Conservation (phyloP, 2,329 filamentous ascomycete genomes). For the Elsinoe necatrix region DNA sequence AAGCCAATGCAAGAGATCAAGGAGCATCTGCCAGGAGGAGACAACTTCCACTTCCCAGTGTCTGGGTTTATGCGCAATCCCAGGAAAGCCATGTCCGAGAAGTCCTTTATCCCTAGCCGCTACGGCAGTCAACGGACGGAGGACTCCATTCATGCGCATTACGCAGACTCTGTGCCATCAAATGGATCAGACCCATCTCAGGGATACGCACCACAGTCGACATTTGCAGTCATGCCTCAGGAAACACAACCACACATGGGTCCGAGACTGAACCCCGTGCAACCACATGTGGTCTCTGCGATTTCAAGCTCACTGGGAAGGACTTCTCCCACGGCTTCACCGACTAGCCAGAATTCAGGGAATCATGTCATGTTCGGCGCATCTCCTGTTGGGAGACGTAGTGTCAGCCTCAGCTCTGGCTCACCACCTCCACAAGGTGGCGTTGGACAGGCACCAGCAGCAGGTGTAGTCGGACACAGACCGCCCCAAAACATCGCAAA, state of each 20-base stretch:
- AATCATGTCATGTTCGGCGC: not conserved
- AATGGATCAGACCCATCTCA: conserved; percentile 4
- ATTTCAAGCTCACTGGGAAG: not conserved
- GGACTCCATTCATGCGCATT: conserved; percentile 6
- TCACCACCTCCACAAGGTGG: not conserved
- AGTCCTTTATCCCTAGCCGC: not conserved
- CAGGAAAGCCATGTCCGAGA: conserved; percentile 10
- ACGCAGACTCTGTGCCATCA: conserved; percentile 6
- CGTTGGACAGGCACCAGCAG: not conserved
- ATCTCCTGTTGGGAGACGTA: not conserved
- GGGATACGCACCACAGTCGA: conserved; percentile 6
- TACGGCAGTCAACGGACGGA: conserved; percentile 8
- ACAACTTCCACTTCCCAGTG: conserved; percentile 9
- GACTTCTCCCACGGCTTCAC: not conserved
- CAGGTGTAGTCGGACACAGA: not conserved
- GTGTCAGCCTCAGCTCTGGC: not conserved
- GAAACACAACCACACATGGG: conserved; percentile 13
- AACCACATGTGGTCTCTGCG: not conserved
- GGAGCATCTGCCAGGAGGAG: not conserved
- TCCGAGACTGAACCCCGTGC: not conserved
- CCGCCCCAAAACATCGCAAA: conserved; percentile 2
- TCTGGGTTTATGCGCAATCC: conserved; percentile 12
- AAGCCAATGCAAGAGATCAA: conserved; percentile 12
- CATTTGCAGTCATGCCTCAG: conserved; percentile 7
- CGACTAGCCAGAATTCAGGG: not conserved